Evolutionary conservation across 345 rosid species (phyloP).

Genomic region (Eucalyptus dawsonii): DNA sequence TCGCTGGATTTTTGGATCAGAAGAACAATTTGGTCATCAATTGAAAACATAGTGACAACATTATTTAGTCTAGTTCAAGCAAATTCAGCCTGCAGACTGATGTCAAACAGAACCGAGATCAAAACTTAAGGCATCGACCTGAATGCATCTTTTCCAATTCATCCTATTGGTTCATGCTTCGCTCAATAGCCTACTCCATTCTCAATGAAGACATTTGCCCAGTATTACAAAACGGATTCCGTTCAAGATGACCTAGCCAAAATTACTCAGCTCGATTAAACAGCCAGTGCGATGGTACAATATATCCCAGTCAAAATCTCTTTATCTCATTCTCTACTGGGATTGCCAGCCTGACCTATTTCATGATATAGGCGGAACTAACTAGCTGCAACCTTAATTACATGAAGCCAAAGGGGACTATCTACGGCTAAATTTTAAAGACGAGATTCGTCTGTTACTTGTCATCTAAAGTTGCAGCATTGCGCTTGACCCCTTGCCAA

Average conservation of each 20-base stretch:
- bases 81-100: not conserved
- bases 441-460: not conserved
- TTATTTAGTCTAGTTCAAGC: not conserved
- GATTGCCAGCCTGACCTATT: not conserved
- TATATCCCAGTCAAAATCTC: not conserved
- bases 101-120: not conserved
- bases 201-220: not conserved
- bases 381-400: not conserved
- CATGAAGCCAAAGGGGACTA: not conserved
- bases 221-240: not conserved
- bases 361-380: not conserved
- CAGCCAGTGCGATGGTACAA: not conserved
- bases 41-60: not conserved
- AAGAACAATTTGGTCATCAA: not conserved
- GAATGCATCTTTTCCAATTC: not conserved
- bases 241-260: not conserved
- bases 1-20: not conserved
- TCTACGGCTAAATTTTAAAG: not conserved
- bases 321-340: not conserved
- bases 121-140: not conserved
- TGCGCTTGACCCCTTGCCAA: constrained; percentile 59
- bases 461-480: constrained; percentile 91
- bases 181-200: not conserved
- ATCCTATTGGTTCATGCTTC: not conserved
- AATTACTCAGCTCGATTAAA: not conserved